Conservation (phyloP, 1,284 basidiomycete genomes). For the Leccinum subspadiceum region DNA sequence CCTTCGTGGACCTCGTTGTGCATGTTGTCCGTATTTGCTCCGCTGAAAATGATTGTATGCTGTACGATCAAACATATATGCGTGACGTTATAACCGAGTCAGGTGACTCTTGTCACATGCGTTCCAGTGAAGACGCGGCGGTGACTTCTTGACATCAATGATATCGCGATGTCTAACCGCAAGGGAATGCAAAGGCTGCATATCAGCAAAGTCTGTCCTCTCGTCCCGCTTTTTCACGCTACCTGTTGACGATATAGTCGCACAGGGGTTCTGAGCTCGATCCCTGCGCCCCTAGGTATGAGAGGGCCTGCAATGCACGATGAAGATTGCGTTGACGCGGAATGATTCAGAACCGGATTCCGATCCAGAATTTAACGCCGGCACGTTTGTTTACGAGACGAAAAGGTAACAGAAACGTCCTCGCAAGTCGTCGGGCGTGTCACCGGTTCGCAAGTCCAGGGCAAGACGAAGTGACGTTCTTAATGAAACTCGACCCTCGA, state of each 20-base stretch:
- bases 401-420: constrained; percentile 32
- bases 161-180: not conserved
- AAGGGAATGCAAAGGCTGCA: constrained; percentile 1
- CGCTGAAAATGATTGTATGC: too few species aligned
- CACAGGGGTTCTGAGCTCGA: constrained; percentile 25
- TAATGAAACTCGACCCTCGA: constrained; percentile 5
- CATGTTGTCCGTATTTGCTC: constrained; percentile 33
- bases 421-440: constrained; percentile 14
- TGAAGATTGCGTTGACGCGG: not conserved
- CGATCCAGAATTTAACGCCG: constrained; percentile 57
- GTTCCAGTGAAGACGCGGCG: constrained; percentile 1
- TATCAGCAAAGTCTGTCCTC: constrained; percentile 25
- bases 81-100: not conserved
- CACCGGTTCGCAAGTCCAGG: constrained; percentile 17
- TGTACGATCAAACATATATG: too few species aligned
- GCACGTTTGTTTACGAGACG: constrained; percentile 39
- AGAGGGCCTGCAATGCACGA: not conserved
- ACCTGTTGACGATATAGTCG: constrained; percentile 1
- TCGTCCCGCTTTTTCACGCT: not conserved
- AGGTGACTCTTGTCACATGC: constrained; percentile 25
- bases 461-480: constrained; percentile 10
- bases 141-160: not conserved
- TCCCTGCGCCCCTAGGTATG: constrained; percentile 32
- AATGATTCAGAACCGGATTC: constrained; percentile 38
- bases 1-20: constrained; percentile 21